These are phyloP conservation scores for Vicia sativa DNA, from an alignment of 306 rosid species.

Conservation along the genomic window DNA sequence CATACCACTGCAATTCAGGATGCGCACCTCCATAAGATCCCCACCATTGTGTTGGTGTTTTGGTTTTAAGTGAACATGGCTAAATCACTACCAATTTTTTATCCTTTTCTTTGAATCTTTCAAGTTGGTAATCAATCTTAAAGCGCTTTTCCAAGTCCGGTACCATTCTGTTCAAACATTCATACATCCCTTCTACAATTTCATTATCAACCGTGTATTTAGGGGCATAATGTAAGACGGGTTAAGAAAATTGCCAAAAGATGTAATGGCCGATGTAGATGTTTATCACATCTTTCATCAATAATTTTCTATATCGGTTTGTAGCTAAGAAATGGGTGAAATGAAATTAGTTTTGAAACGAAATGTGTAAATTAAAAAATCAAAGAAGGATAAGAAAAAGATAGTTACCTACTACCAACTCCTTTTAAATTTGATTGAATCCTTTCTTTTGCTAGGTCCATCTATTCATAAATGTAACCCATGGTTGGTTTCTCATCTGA, in stretches of 20 bases:
- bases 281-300: too few species aligned
- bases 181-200: neutral
- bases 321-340: too few species aligned
- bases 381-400: neutral
- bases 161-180: neutral
- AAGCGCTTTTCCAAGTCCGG: neutral
- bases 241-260: too few species aligned
- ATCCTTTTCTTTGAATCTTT: neutral
- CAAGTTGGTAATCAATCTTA: neutral
- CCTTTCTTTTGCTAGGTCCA: neutral
- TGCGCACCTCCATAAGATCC: too few species aligned
- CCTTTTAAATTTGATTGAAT: neutral
- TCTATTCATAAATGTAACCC: neutral
- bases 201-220: too few species aligned
- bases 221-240: neutral
- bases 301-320: too few species aligned
- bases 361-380: neutral
- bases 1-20: too few species aligned
- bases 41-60: neutral
- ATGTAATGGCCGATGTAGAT: too few species aligned
- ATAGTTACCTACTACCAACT: neutral
- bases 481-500: neutral
- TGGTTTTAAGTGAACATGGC: too few species aligned
- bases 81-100: neutral
- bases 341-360: too few species aligned